Base-by-base conservation (phyloP, 1,284 basidiomycete genomes). In the Irpex sp. region DNA sequence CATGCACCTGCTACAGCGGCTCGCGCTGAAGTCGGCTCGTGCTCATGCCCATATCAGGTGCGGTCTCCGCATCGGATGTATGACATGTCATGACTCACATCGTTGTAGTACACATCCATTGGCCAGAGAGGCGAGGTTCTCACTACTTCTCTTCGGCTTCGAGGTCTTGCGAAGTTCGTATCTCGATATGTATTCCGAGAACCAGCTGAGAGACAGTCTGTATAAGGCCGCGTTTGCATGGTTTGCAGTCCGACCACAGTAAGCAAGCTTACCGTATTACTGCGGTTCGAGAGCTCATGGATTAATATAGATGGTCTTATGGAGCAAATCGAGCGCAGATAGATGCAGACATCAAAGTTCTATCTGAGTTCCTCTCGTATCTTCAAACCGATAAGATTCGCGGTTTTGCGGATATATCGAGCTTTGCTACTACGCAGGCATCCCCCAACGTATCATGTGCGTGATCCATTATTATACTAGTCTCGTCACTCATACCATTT, bases 241-340 rank as follows among this genome's bases (percentile, higher is more conserved):
- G 97, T 99, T 99, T 76, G 81, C 89, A n/a, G 84, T 89, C 40
- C 84, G 89, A 13, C 93, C 94, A 8, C 92, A 94, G 94, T 96
- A 17, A 56, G 57, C 44, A 5, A n/a, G 54, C 44, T n/a, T 2
- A 31, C 31, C 36, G 13, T 17, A 26, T 1, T 4, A 26, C 59
- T 17, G 38, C 40, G 55, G 15, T 9, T 57, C 57, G 21, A 38
- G 34, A 37, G 40, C 55, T 44, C 3, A 60, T 11, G 9, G n/a
- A n/a, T 34, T 38, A 37, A 4, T 3, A 21, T 49, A 40, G 94
- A 70, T 99, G 97, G 96, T 91, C 95, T 4, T 98, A 91, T 73
- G 97, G 97, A 34, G 91, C 93, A 26, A 94, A 94, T 76, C 87
- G 94, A 3, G 86, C 95, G 11, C 96, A 98, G 77, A 79, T 97